Evolutionary conservation across 345 rosid genomes (phyloP).

Genomic region (Eutrema japonicum): DNA sequence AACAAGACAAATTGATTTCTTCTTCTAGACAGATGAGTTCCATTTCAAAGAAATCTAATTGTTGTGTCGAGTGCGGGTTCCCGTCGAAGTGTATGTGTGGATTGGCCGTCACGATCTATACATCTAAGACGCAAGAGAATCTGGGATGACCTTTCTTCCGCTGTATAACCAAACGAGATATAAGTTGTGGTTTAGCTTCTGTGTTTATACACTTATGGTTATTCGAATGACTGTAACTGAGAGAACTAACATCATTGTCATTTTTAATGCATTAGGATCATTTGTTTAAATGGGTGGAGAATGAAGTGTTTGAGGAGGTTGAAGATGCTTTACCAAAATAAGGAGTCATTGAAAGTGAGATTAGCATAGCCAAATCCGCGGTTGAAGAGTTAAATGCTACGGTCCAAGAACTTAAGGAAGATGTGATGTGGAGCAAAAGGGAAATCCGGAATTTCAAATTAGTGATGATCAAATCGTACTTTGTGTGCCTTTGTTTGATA

Average conservation of each 20-base stretch:
- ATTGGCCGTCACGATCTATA: background rate
- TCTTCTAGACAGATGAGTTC: too few relatives aligned
- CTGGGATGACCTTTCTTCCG: background rate
- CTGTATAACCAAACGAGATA: background rate
- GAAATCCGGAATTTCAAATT: background rate
- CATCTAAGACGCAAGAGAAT: background rate
- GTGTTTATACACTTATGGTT: too few relatives aligned
- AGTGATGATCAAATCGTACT: background rate
- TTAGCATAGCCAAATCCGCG: background rate
- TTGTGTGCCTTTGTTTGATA: background rate
- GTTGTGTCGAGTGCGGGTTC: too few relatives aligned
- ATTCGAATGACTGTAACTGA: too few relatives aligned
- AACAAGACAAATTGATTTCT: too few relatives aligned
- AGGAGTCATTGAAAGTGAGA: background rate
- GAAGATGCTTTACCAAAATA: background rate
- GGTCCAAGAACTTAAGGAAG: background rate
- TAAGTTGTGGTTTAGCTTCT: background rate
- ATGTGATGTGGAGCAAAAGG: background rate
- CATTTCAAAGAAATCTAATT: too few relatives aligned
- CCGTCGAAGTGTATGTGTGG: background rate
- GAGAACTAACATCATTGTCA: too few relatives aligned
- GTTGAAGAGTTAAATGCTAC: background rate
- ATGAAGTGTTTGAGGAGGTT: background rate
- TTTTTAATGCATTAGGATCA: background rate
- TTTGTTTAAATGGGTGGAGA: background rate